Evolutionary conservation across 257 asterid species (phyloP), one percentile per base, ranked within the genome.

Genomic region (Gardenia jasminoides): DNA sequence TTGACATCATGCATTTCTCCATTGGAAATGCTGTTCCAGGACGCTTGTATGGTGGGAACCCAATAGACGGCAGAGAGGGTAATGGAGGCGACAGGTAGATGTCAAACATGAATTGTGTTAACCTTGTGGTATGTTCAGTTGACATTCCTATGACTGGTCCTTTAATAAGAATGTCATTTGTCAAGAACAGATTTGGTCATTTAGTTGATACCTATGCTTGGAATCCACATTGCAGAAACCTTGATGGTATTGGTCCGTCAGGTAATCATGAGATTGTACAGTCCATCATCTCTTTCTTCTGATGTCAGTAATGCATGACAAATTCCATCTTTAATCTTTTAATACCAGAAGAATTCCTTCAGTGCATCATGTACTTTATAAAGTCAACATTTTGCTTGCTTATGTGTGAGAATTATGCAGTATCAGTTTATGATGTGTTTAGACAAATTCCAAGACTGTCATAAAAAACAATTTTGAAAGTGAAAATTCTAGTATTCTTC

Each of bases 21-120:
- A 82, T 93, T 76, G 98, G 97, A 76, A 89, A 83, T 87, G 92
- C 98, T 81, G 88, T 93, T 81, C 98, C 98, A 10, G 98, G 98
- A 83, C 88, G 98, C 80, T 74, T 93, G 71, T 93, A 93, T 50
- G 91, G 96, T 36, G 93, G 88, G 81, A 83, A 88, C 83, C 87
- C 86, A 16, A 26, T 84, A 6, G 86, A 84, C 69, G 80, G 76
- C 74, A 75, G 80, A 71, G 90, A 83, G 67, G 89, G 88, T 56
- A 75, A 90, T 82, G 89, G 87, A n/a, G 88, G 83, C 75, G 92
- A 88, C 67, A 85, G 92, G 97, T 91, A 87, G 67, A 50, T 80
- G 70, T 43, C 73, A 72, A 52, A 33, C 15, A 19, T 3, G 43
- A 17, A 58, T 46, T 59, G 47, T 36, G 46, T 59, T 16, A 3